Conservation (phyloP, 345 rosid species). For the Dipteronia sinensis region DNA sequence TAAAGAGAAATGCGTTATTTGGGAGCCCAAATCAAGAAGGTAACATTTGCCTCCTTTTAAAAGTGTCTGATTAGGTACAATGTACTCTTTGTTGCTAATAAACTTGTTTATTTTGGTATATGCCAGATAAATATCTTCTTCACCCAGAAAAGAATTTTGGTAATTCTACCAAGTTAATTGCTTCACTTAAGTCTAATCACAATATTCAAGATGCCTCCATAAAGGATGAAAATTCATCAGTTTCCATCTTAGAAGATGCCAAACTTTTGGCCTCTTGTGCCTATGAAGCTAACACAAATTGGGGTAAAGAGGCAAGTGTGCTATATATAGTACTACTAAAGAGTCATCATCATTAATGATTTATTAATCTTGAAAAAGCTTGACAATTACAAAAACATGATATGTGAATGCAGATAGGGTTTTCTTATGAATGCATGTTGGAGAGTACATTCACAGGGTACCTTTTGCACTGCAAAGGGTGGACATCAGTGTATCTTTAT, state of each 20-base stretch:
- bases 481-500: slow-evolving; percentile 28
- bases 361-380: background rate
- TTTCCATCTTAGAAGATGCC: slow-evolving; percentile 2
- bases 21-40: slow-evolving; percentile 5
- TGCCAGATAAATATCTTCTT: slow-evolving; percentile 7
- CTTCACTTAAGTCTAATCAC: slow-evolving; percentile 3
- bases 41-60: background rate
- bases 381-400: background rate
- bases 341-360: background rate
- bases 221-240: background rate
- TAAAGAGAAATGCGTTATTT: slow-evolving; percentile 11
- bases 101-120: background rate
- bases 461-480: slow-evolving; percentile 29
- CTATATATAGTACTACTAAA: background rate
- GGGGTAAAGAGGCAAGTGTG: slow-evolving; percentile 21
- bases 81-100: background rate
- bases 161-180: slow-evolving; percentile 1
- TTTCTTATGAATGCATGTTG: slow-evolving; percentile 15
- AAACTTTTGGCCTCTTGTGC: slow-evolving; percentile 8
- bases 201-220: background rate
- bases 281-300: slow-evolving; percentile 4
- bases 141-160: slow-evolving; percentile 2
- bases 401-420: slow-evolving; percentile 28
- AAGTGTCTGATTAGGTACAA: background rate
- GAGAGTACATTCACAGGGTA: slow-evolving; percentile 37